phyloP scores from a whole-genome alignment of 805 yeast species.

The Pichia ethanolica region DNA sequence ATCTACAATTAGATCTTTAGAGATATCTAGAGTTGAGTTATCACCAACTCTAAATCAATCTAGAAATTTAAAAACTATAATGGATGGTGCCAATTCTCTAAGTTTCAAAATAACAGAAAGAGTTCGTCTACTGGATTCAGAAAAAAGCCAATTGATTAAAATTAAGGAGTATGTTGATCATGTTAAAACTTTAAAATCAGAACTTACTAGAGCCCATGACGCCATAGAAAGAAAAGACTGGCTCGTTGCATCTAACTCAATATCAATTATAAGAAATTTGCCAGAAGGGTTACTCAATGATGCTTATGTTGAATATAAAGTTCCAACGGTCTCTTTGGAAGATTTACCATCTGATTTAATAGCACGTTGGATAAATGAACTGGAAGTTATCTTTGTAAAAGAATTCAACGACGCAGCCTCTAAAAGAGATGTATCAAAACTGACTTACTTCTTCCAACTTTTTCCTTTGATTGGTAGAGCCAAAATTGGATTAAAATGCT shows the following conservation, averaged over 20 bases:
- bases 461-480: conserved; percentile 81
- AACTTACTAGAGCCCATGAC: conserved; percentile 55
- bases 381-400: conserved; percentile 48
- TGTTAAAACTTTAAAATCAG: conserved; percentile 58
- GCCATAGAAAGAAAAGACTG: conserved; percentile 67
- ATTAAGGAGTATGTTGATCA: conserved; percentile 59
- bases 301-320: conserved; percentile 66
- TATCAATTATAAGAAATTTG: conserved; percentile 43
- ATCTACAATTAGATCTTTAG: conserved; percentile 38
- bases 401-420: conserved; percentile 69
- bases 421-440: conserved; percentile 52
- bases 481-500: conserved; percentile 65
- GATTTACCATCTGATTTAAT: conserved; percentile 61
- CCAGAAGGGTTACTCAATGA: conserved; percentile 52
- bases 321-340: conserved; percentile 82
- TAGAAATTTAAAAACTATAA: conserved; percentile 43
- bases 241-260: conserved; percentile 70
- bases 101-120: conserved; percentile 63
- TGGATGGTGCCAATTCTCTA: conserved; percentile 54
- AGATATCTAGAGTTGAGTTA: conserved; percentile 55
- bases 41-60: conserved; percentile 53
- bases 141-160: conserved; percentile 53
- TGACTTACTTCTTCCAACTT: conserved; percentile 74
- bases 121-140: conserved; percentile 63
- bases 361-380: conserved; percentile 47